Percentiles rank a stretch among this genome's conserved stretches.
Conservation (phyloP, 768 basidiomycete species). For the Lentinula edodes region DNA sequence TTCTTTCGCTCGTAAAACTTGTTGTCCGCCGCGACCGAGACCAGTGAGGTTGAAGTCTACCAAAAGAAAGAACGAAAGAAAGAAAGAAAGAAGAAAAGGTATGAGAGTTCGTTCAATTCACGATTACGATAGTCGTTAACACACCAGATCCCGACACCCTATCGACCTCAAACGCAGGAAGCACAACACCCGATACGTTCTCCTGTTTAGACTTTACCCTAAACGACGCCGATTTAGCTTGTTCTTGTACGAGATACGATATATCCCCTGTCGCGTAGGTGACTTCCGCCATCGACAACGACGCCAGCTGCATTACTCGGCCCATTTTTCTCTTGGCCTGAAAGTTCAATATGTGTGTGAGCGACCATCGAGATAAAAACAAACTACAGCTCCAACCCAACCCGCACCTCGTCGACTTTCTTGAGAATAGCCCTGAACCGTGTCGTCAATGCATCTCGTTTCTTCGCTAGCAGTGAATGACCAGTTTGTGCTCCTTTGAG, state of each 20-base stretch:
- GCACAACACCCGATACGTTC: slow-evolving; percentile 94
- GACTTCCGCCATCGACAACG: slow-evolving; percentile 98
- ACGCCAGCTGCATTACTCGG: slow-evolving; percentile 96
- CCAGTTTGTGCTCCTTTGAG: slow-evolving; percentile 93
- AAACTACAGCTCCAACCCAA: slow-evolving; percentile 11
- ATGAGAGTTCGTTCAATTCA: too few species aligned
- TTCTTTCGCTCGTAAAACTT: slow-evolving; percentile 91
- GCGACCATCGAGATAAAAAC: not conserved
- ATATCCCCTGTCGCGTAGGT: slow-evolving; percentile 98
- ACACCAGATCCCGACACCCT: slow-evolving; percentile 79
- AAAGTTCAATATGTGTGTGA: not conserved
- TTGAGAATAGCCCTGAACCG: slow-evolving; percentile 90
- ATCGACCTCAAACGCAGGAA: slow-evolving; percentile 93
- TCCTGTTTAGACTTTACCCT: slow-evolving; percentile 93
- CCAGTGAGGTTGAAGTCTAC: slow-evolving; percentile 96
- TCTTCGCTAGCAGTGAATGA: slow-evolving; percentile 94
- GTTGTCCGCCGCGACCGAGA: slow-evolving; percentile 94
- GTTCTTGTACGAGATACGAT: slow-evolving; percentile 95
- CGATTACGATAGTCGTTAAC: too few species aligned
- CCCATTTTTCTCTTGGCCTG: slow-evolving; percentile 99
- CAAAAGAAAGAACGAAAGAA: too few species aligned
- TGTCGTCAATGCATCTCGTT: slow-evolving; percentile 93
- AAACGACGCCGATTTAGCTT: slow-evolving; percentile 87
- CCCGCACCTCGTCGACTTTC: slow-evolving; percentile 98
- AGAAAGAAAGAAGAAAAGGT: too few species aligned